Conservation (phyloP, 805 yeast species). For the Helenozyma baotianmanensis region DNA sequence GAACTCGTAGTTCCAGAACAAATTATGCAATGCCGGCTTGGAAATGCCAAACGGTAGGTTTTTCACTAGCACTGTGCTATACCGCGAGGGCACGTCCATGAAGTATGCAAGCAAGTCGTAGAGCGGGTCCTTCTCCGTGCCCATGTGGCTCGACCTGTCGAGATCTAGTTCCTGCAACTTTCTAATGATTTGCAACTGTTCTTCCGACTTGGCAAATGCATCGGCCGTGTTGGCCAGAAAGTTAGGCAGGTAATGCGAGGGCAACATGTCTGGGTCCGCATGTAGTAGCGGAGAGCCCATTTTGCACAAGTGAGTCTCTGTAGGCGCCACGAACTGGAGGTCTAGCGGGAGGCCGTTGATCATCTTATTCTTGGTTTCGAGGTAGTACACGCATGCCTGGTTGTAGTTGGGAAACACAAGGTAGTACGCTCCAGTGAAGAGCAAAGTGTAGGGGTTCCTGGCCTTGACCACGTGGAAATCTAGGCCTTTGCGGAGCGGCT, state of each 20-base stretch:
- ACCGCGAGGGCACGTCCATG: conserved; percentile 17
- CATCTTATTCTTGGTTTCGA: conserved; percentile 45
- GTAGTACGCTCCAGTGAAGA: conserved; percentile 47
- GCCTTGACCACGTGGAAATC: conserved; percentile 43
- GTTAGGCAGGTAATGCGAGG: too few species aligned
- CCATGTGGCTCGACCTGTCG: conserved; percentile 7
- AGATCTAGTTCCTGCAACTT: not conserved
- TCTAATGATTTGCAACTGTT: conserved; percentile 3
- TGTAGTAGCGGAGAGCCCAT: conserved; percentile 29
- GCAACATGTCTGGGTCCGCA: not conserved
- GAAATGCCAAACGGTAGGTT: conserved; percentile 46
- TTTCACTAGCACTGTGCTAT: conserved; percentile 32
- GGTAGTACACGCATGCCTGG: conserved; percentile 49
- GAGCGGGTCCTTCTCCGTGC: conserved; percentile 10
- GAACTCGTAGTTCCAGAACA: conserved; percentile 50
- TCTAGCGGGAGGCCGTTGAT: conserved; percentile 48
- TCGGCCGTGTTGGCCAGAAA: too few species aligned
- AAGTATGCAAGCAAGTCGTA: conserved; percentile 14
- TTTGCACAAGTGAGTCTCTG: conserved; percentile 18
- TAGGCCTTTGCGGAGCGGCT: conserved; percentile 19
- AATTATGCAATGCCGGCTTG: conserved; percentile 29
- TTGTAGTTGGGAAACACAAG: conserved; percentile 44
- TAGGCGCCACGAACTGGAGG: conserved; percentile 40
- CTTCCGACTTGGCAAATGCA: conserved; percentile 3
- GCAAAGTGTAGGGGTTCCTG: conserved; percentile 42